Evolutionary conservation across 257 asterid species (phyloP), one percentile per base, ranked within the genome.

Genomic region (Prunella vulgaris): DNA sequence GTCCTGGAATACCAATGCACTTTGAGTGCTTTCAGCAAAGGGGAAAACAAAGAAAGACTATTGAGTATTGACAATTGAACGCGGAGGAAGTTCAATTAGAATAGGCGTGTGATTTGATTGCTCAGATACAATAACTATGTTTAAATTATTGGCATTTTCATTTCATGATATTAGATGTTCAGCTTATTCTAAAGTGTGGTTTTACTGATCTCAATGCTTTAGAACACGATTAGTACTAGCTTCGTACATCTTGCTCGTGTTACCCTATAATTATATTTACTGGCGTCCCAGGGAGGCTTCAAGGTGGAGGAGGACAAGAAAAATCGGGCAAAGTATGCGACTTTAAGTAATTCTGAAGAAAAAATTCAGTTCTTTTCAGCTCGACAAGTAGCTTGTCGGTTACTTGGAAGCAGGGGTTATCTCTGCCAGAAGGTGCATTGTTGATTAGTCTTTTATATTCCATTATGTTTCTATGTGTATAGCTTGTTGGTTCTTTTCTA

Each of bases 381-480:
- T 70, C 91, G 99, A 49, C 97, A 94, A 81, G 84, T 91, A 33
- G 97, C 99, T 60, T 94, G 99, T 70, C 88, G 97, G 58, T 42
- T 94, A 74, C 97, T 94, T 75, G 97, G 99, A 78, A 94, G 99
- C 72, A 86, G 93, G 81, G 92, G 86, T 56, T 91, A 94, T 78
- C 96, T 94, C 61, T 94, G 99, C 80, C 97, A 87, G 76, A 94
- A 89, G 97, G 99, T 87, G 74, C 48, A 53, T 64, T 17, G 32
- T 61, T 18, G 52, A 35, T 62, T 70, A 66, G 46, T 62, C 25
- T 64, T 68, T 64, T 4, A 17, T 30, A 24, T 24, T 6, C 53
- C 60, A n/a, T 78, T 69, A 17, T 25, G 44, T 71, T 38, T 82
- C 70, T 56, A 28, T 60, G 17, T 60, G 72, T 64, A 15, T 32